phyloP scores from a whole-genome alignment of 371 early-diverging fungal genomes.

The Mucor plumbeus region DNA sequence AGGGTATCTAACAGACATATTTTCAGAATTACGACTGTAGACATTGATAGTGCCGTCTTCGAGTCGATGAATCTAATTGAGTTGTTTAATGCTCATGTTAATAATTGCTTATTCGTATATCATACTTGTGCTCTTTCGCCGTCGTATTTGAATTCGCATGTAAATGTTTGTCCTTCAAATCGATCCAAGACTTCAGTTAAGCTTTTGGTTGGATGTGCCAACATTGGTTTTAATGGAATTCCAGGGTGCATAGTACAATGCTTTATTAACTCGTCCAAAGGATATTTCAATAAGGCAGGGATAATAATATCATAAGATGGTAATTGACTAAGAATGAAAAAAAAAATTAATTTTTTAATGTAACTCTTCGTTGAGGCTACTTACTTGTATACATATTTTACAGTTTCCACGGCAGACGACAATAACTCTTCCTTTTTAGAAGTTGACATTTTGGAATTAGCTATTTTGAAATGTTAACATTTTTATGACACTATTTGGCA shows the following conservation, averaged over 20 bases:
- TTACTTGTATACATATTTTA: conserved; percentile 93
- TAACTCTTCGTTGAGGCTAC: background rate
- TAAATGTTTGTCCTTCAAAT: conserved; percentile 90
- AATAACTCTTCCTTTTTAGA: conserved; percentile 64
- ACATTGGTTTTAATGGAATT: conserved; percentile 99
- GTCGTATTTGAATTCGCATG: conserved; percentile 99
- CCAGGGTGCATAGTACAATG: conserved; percentile 92
- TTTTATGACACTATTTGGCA: too few relatives aligned
- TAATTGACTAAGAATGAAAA: conserved; percentile 63
- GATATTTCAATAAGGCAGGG: conserved; percentile 81
- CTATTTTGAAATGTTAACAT: background rate
- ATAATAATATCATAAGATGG: conserved; percentile 93
- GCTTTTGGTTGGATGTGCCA: conserved; percentile 98
- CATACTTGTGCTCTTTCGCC: conserved; percentile 97
- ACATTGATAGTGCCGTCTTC: conserved; percentile 79
- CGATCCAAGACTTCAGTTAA: conserved; percentile 94
- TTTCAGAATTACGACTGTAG: conserved; percentile 98
- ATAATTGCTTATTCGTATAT: background rate
- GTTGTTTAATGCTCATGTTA: background rate
- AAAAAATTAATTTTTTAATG: conserved; percentile 7
- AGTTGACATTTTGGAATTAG: conserved; percentile 31
- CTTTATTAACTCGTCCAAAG: conserved; percentile 66
- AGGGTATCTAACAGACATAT: conserved; percentile 94
- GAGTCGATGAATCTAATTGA: conserved; percentile 74
- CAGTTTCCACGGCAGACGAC: conserved; percentile 71